Evolutionary conservation across 495 filamentous ascomycete genomes (phyloP).

Genomic region (Trypethelium eluteriae): DNA sequence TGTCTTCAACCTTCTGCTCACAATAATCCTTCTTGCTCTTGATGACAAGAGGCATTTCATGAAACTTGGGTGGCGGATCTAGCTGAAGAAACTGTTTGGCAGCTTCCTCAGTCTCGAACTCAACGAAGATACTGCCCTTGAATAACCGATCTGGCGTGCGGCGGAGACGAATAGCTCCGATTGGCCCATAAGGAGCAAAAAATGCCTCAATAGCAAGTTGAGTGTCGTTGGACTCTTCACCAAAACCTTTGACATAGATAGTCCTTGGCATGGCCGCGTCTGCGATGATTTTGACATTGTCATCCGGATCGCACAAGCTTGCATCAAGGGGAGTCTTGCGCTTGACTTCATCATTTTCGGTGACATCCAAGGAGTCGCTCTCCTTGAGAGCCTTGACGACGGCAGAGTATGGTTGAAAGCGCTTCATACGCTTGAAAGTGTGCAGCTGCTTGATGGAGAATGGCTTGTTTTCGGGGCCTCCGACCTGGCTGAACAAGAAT

Average conservation of each 20-base stretch:
- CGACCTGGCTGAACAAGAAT: constrained; percentile 69
- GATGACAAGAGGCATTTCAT: constrained; percentile 62
- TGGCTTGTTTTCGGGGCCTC: constrained; percentile 68
- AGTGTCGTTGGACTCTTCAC: constrained; percentile 63
- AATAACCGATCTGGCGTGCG: constrained; percentile 61
- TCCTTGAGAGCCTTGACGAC: constrained; percentile 75
- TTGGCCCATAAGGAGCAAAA: constrained; percentile 70
- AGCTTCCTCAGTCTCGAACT: constrained; percentile 69
- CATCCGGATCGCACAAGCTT: constrained; percentile 38
- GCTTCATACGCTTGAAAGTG: constrained; percentile 87
- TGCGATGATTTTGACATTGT: constrained; percentile 49
- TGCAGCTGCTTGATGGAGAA: constrained; percentile 67
- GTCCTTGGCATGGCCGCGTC: constrained; percentile 52
- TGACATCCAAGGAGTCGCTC: constrained; percentile 58
- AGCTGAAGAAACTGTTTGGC: constrained; percentile 69
- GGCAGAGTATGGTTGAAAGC: constrained; percentile 74
- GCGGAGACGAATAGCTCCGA: constrained; percentile 79
- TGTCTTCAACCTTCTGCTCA: constrained; percentile 66
- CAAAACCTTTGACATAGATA: constrained; percentile 84
- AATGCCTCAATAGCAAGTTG: constrained; percentile 92
- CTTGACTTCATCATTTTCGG: constrained; percentile 60
- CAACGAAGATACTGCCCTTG: constrained; percentile 93
- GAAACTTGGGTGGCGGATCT: constrained; percentile 75
- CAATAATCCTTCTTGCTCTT: constrained; percentile 84
- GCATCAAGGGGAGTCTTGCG: constrained; percentile 62